Evolutionary conservation across 768 basidiomycete genomes (phyloP).

Genomic region (Hypholoma fasciculare): DNA sequence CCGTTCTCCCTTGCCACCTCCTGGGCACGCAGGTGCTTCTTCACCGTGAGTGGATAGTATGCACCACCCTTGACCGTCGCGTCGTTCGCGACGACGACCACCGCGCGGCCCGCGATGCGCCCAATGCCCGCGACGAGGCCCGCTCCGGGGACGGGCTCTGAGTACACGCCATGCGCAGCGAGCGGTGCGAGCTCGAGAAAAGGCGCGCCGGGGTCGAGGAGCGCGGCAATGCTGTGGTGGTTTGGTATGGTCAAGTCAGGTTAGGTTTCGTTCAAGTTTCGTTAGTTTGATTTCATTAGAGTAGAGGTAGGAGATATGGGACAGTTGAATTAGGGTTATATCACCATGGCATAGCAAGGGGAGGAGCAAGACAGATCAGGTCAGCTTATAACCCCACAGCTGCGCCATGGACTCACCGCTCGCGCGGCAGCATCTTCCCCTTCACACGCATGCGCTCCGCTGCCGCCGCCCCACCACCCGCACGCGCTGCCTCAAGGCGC

Average conservation of each 20-base stretch:
- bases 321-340: too few relatives aligned
- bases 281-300: too few relatives aligned
- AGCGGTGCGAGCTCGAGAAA: slow-evolving; percentile 87
- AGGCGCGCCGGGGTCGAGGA: slow-evolving; percentile 85
- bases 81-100: slow-evolving; percentile 92
- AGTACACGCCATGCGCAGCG: slow-evolving; percentile 87
- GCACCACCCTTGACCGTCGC: slow-evolving; percentile 92
- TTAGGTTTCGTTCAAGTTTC: too few relatives aligned
- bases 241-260: too few relatives aligned
- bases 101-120: slow-evolving; percentile 77
- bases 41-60: slow-evolving; percentile 91
- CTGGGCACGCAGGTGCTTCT: slow-evolving; percentile 94
- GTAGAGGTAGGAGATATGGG: too few relatives aligned
- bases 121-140: slow-evolving; percentile 90
- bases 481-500: slow-evolving; percentile 57
- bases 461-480: slow-evolving; percentile 77
- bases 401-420: slow-evolving; percentile 53
- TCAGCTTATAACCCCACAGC: not conserved
- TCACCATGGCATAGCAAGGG: too few relatives aligned
- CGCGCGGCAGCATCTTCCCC: slow-evolving; percentile 83
- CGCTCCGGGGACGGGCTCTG: slow-evolving; percentile 78
- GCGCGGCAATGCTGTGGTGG: slow-evolving; percentile 54
- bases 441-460: slow-evolving; percentile 71
- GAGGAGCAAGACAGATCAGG: not conserved
- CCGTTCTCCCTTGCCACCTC: slow-evolving; percentile 92